Evolutionary conservation across 495 filamentous ascomycete genomes (phyloP).

Genomic region (Penicillium riverlandense): DNA sequence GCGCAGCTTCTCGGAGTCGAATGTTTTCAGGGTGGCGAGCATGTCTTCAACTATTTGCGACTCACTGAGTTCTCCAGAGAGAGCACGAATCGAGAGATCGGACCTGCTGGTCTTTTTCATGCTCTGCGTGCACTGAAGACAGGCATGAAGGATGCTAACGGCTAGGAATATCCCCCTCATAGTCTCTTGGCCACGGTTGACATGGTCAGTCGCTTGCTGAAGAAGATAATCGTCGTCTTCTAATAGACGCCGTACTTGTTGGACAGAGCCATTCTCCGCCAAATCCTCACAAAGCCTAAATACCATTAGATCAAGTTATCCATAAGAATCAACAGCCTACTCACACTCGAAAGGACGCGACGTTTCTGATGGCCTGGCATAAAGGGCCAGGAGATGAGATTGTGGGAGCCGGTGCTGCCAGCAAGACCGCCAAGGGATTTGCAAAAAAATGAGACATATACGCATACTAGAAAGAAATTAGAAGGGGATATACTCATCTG

Average conservation of each 20-base stretch:
- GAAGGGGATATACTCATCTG: neutral
- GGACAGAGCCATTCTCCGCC: constrained; percentile 30
- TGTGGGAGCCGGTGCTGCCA: constrained; percentile 27
- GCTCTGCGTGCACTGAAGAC: constrained; percentile 34
- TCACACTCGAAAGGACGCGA: constrained; percentile 72
- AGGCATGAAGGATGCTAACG: constrained; percentile 36
- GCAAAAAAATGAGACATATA: constrained; percentile 97
- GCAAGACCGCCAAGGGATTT: constrained; percentile 72
- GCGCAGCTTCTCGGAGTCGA: constrained; percentile 35
- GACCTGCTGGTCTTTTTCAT: constrained; percentile 34
- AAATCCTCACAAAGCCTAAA: constrained; percentile 39
- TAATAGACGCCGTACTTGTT: constrained; percentile 40
- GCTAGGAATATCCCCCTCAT: constrained; percentile 40
- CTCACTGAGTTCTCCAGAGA: constrained; percentile 48
- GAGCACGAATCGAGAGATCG: constrained; percentile 48
- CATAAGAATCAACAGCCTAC: neutral
- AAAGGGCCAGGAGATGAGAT: constrained; percentile 43
- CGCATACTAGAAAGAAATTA: constrained; percentile 54
- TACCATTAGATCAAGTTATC: neutral
- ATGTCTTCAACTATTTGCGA: constrained; percentile 47
- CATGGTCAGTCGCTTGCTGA: constrained; percentile 21
- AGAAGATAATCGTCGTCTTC: constrained; percentile 43
- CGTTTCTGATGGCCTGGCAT: constrained; percentile 66
- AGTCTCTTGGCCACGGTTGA: constrained; percentile 30
- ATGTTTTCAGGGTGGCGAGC: constrained; percentile 41